Base-by-base conservation (phyloP, 176 grass and related monocot genomes). In the Saccharum officinarum region DNA sequence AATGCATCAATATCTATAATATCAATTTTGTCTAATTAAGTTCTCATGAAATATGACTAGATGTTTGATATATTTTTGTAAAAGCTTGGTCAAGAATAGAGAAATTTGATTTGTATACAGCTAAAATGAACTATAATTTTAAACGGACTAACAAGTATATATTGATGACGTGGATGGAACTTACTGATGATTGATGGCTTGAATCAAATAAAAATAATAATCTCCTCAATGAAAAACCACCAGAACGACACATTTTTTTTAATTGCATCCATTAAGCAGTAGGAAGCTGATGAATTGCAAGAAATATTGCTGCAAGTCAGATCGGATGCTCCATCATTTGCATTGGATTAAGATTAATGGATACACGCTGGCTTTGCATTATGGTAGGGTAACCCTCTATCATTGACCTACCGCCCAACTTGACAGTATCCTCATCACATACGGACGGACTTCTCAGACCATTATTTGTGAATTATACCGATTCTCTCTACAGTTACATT, bases 281-380 rank as follows among this genome's bases (percentile, higher is more conserved):
- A 41, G 42, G 22, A 36, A 38, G 60, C 46, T 67, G 7, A 34
- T 74, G 10, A 54, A 8, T 89, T 73, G 36, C 46, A 69, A 47
- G 28, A 62, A 84, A 80, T 45, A 68, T 74, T 75, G 10, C 71
- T 20, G 46, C 20, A 82, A 69, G 46, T 66, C 87, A 88, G 39
- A 80, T 79, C 86, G 40, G 15, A 66, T 66, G 67, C 67, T 42
- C 55, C 67, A 79, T 73, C 67, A 54, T 15, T 13, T 54, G 33
- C 55, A 79, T 57, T 74, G 68, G 75, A 59, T 74, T 85, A 62
- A 45, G 52, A 62, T 9, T 68, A 80, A 75, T 80, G 86, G 84
- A 25, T 79, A 67, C 84, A 83, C 73, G 84, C 80, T 90, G 84
- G 84, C 83, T 23, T 69, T 69, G 63, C 47, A 87, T n/a, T 76